Conservation (phyloP, 441 rosid genomes). For the Raphanus hybrid region DNA sequence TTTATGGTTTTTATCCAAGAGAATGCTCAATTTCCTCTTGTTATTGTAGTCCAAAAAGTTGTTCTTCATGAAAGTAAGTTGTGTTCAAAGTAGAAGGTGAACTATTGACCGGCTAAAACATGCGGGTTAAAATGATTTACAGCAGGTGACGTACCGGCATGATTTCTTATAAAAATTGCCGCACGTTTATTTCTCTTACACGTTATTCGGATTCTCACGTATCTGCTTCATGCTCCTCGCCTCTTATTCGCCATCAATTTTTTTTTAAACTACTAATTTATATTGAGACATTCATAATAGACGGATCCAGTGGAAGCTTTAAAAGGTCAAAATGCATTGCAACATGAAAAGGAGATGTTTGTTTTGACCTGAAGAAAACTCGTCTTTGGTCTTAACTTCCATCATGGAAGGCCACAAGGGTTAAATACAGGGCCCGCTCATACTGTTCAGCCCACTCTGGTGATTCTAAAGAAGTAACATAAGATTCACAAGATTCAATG, state of each 20-base stretch:
- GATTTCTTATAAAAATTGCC: background rate
- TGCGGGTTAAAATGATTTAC: background rate
- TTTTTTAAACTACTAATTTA: background rate
- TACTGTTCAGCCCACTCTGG: background rate
- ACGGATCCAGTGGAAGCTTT: background rate
- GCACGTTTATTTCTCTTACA: slow-evolving; percentile 8
- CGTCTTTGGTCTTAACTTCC: background rate
- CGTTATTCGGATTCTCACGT: background rate
- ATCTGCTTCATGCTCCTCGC: slow-evolving; percentile 1
- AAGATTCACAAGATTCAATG: background rate
- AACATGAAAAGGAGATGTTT: background rate
- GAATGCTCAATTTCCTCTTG: too few relatives aligned
- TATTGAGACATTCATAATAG: background rate
- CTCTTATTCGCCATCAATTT: background rate
- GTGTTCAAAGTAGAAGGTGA: slow-evolving; percentile 9
- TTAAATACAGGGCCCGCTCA: slow-evolving; percentile 4
- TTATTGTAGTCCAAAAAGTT: too few relatives aligned
- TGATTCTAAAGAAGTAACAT: background rate
- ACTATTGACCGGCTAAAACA: slow-evolving; percentile 3
- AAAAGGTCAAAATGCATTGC: background rate
- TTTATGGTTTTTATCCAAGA: too few relatives aligned
- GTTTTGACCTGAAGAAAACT: slow-evolving; percentile 1
- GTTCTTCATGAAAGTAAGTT: background rate
- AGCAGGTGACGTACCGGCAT: background rate
- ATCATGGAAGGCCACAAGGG: background rate